Evolutionary conservation across 768 basidiomycete genomes (phyloP).

Genomic region (Suillus tomentosus): DNA sequence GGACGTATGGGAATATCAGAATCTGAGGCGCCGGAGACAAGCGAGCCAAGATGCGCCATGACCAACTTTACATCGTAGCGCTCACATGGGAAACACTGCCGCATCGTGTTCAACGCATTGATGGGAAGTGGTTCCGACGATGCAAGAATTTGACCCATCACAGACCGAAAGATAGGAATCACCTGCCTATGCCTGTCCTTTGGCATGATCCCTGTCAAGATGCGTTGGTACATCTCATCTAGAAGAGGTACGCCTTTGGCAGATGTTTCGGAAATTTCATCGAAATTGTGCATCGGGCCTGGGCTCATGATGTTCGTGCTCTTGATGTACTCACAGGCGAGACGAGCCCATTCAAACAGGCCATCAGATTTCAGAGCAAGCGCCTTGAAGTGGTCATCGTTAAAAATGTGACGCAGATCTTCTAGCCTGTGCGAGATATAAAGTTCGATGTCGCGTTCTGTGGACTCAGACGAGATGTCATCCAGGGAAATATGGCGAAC

Average conservation of each 20-base stretch:
- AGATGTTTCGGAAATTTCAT: no score
- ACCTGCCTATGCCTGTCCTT: not conserved
- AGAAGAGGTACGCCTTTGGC: no score
- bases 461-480: not conserved
- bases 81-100: no score
- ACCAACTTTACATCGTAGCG: no score
- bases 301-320: not conserved
- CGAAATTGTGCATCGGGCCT: not conserved
- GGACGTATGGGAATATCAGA: constrained; percentile 12
- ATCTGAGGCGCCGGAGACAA: not conserved
- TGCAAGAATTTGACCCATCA: constrained; percentile 9
- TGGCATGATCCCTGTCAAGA: constrained; percentile 9
- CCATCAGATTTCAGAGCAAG: constrained; percentile 11
- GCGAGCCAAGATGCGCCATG: no score
- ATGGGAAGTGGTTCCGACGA: constrained; percentile 11
- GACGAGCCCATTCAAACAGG: constrained; percentile 14
- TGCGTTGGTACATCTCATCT: constrained; percentile 5
- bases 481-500: constrained; percentile 8
- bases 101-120: not conserved
- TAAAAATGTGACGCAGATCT: not conserved
- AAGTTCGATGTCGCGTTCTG: constrained; percentile 8
- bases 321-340: constrained; percentile 10
- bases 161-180: no score
- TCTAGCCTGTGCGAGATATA: constrained; percentile 7
- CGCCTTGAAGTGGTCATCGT: not conserved